These are phyloP conservation scores for Taphrina populina DNA, from an alignment of 1,139 yeast genomes.

Conservation along the genomic window DNA sequence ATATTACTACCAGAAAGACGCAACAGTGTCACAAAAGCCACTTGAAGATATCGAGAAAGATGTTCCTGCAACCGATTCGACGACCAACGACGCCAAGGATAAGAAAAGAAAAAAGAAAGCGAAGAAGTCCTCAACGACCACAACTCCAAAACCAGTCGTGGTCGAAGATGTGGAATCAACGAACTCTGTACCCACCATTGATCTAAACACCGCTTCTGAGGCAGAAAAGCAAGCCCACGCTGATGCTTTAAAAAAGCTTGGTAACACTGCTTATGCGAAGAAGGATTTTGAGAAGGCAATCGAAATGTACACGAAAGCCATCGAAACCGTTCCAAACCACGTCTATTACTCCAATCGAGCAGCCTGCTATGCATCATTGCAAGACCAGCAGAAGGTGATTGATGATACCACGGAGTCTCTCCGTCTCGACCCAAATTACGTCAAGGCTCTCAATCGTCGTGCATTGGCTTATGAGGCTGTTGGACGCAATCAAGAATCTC, in stretches of 20 bases:
- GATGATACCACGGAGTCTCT: slow-evolving; percentile 86
- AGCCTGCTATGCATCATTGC: slow-evolving; percentile 85
- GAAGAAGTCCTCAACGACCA: slow-evolving; percentile 6
- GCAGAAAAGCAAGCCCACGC: slow-evolving; percentile 53
- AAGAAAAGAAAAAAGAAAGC: slow-evolving; percentile 33
- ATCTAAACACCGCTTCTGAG: slow-evolving; percentile 21
- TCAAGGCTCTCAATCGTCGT: slow-evolving; percentile 76
- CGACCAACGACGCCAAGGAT: slow-evolving; percentile 29
- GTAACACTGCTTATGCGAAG: slow-evolving; percentile 72
- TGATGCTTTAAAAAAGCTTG: slow-evolving; percentile 78
- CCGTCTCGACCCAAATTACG: slow-evolving; percentile 79
- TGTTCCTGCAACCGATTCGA: slow-evolving; percentile 1
- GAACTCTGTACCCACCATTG: slow-evolving; percentile 9
- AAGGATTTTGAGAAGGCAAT: slow-evolving; percentile 73
- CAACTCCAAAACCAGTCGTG: background rate
- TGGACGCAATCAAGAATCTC: slow-evolving; percentile 76
- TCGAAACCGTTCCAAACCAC: slow-evolving; percentile 65
- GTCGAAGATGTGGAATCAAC: slow-evolving; percentile 2
- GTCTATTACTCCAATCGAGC: slow-evolving; percentile 89
- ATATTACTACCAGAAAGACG: slow-evolving; percentile 23
- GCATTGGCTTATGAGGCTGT: slow-evolving; percentile 77
- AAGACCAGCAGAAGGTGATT: slow-evolving; percentile 76
- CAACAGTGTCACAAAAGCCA: background rate
- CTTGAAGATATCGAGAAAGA: slow-evolving; percentile 11
- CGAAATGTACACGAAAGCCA: slow-evolving; percentile 72